A percentile compares a stretch with the other conserved stretches of the same genome.
Conservation (phyloP, 225 moss, liverwort and hornwort genomes). For the Antitrichia curtipendula region DNA sequence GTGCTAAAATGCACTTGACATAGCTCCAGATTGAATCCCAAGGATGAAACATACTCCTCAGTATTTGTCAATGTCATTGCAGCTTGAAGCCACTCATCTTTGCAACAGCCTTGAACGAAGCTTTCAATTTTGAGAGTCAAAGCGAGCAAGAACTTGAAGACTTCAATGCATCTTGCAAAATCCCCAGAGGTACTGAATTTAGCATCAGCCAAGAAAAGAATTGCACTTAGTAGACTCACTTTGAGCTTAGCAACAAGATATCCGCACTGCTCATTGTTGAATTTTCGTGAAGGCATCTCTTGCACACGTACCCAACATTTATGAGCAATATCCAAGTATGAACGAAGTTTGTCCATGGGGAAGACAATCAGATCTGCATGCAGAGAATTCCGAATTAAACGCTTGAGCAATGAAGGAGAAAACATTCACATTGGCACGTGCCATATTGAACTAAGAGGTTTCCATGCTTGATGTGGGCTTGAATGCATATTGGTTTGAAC, state of each 20-base stretch:
- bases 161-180: neutral
- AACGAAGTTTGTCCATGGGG: neutral
- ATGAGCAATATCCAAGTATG: fast-evolving
- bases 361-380: neutral
- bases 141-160: neutral
- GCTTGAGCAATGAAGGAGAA: neutral
- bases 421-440: neutral
- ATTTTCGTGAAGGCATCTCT: neutral
- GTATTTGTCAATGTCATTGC: neutral
- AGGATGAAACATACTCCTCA: neutral
- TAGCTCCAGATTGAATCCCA: neutral
- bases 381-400: neutral
- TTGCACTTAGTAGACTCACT: fast-evolving
- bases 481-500: neutral
- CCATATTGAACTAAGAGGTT: fast-evolving
- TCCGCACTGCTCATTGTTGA: neutral
- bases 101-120: neutral
- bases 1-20: fast-evolving
- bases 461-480: fast-evolving
- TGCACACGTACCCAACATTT: neutral
- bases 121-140: neutral
- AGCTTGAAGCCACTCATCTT: neutral
- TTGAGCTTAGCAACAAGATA: neutral
- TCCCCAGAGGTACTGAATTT: no score
- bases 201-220: fast-evolving